Base-by-base conservation (phyloP, 2,329 filamentous ascomycete genomes). In the Nothopassalora personata region DNA sequence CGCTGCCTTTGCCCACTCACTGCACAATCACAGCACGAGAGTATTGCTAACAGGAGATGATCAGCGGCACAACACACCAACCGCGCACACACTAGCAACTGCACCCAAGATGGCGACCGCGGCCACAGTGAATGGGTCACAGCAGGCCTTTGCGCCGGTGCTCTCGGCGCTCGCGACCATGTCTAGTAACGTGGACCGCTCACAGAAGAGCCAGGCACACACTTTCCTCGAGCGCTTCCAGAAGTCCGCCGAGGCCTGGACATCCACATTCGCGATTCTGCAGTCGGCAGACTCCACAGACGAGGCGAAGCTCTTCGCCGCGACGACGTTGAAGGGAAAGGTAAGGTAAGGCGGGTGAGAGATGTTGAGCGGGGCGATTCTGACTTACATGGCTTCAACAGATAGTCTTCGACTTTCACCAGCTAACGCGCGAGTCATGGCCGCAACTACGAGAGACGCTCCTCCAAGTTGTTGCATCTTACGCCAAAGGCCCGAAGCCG, bases 311-410 rank as follows among this genome's bases (percentile, higher is more conserved):
- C 81, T 99, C 61, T 99, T 99, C 75, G 94, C 94, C 50, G 94
- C 94, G 60, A 97, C 93, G 50, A 99, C 94, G 54, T 80, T 99
- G 71, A 96, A 96, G 79, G 94, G 94, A 81, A 99, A 99, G 87
- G 94, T 97, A 80, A 52, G 63, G 56, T 63, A 67, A 66, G 63
- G 56, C 53, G 53, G 58, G 39, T 31, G 46, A 45, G 28, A 30
- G 48, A 30, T 23, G 33, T 11, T 11, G n/a, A 31, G 31, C 51
- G 23, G 23, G 43, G 43, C 23, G 23, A 30, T 28, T 55, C 59
- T 67, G 33, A 63, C 52, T 36, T 28, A 53, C 63, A 54, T 34
- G 27, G 9, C 23, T 28, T 34, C 11, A 31, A 50, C 72, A 99
- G 94, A 97, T 99, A 68, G 92, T 92, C 66, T 99, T 96, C 75